Conservation (phyloP, 2,329 filamentous ascomycete genomes). For the Monosporascus ibericus region DNA sequence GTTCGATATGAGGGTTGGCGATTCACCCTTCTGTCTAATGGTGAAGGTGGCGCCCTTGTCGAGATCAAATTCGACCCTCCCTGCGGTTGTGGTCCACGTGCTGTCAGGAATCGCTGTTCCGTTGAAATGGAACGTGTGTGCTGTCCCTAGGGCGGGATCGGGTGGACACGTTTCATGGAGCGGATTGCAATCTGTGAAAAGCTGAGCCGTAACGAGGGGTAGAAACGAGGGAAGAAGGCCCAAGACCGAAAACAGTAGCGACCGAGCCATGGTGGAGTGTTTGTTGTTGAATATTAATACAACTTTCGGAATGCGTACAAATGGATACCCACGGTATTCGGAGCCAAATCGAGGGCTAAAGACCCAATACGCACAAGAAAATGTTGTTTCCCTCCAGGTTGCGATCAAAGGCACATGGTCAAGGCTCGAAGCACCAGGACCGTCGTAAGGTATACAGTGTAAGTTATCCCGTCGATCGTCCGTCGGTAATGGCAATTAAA, state of each 20-base stretch:
- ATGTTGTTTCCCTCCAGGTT: too few relatives aligned
- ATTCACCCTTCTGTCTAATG: slow-evolving; percentile 63
- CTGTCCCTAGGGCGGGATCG: slow-evolving; percentile 63
- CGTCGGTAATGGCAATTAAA: too few relatives aligned
- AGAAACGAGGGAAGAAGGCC: slow-evolving; percentile 36
- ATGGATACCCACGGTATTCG: background rate
- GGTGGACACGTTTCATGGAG: slow-evolving; percentile 63
- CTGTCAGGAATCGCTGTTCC: slow-evolving; percentile 44
- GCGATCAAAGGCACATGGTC: too few relatives aligned
- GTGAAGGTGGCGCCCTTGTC: slow-evolving; percentile 65
- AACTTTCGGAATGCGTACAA: background rate
- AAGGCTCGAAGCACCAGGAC: too few relatives aligned
- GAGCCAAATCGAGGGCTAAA: background rate
- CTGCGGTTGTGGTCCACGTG: slow-evolving; percentile 65
- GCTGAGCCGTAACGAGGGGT: slow-evolving; percentile 59
- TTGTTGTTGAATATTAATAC: background rate
- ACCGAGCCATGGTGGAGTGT: slow-evolving; percentile 9
- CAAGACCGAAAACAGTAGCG: slow-evolving; percentile 23
- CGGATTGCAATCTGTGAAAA: slow-evolving; percentile 72
- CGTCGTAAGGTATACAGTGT: too few relatives aligned
- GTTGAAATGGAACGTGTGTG: slow-evolving; percentile 61
- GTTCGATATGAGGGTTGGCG: slow-evolving; percentile 70
- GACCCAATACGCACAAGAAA: too few relatives aligned
- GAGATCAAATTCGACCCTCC: slow-evolving; percentile 54
- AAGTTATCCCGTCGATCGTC: too few relatives aligned